A percentile compares a stretch with the other conserved stretches of the same genome.
phyloP scores from a whole-genome alignment of 805 yeast species.

The Wickerhamiella bombiphila region DNA sequence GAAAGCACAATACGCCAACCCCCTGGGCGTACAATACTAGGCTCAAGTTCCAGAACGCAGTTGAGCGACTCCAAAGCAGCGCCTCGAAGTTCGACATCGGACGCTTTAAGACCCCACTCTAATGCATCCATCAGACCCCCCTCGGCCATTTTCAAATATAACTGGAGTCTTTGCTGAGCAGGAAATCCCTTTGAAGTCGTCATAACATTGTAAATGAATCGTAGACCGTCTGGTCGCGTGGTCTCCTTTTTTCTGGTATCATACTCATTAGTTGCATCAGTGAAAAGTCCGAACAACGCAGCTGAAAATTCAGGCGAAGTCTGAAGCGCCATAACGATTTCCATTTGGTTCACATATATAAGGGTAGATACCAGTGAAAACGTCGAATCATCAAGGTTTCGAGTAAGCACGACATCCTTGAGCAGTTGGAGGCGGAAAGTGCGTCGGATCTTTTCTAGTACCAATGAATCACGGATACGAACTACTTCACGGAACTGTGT shows the following conservation, averaged over 20 bases:
- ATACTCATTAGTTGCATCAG: constrained; percentile 13
- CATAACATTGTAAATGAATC: constrained; percentile 66
- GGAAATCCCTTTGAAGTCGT: constrained; percentile 56
- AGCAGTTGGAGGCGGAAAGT: constrained; percentile 69
- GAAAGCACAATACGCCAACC: too few relatives aligned
- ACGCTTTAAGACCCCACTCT: constrained; percentile 51
- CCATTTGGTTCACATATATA: constrained; percentile 55
- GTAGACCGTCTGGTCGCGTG: constrained; percentile 43
- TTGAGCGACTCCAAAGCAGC: constrained; percentile 71
- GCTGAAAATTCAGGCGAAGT: constrained; percentile 38
- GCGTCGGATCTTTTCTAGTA: constrained; percentile 45
- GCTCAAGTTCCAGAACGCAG: constrained; percentile 72
- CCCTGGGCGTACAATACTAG: constrained; percentile 34
- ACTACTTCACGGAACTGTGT: constrained; percentile 57
- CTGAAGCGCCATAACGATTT: constrained; percentile 45
- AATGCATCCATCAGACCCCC: constrained; percentile 59
- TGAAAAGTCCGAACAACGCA: constrained; percentile 45
- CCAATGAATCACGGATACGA: constrained; percentile 39
- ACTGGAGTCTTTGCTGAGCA: constrained; percentile 43
- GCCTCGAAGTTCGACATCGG: constrained; percentile 36
- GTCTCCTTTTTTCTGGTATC: constrained; percentile 4
- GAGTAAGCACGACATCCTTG: constrained; percentile 73
- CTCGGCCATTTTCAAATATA: constrained; percentile 48
- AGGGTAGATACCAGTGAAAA: constrained; percentile 50
- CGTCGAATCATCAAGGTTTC: constrained; percentile 69